These are phyloP conservation scores for Dendrocalamus latiflorus DNA, from an alignment of 202 grass and related monocot species.

Conservation along the genomic window DNA sequence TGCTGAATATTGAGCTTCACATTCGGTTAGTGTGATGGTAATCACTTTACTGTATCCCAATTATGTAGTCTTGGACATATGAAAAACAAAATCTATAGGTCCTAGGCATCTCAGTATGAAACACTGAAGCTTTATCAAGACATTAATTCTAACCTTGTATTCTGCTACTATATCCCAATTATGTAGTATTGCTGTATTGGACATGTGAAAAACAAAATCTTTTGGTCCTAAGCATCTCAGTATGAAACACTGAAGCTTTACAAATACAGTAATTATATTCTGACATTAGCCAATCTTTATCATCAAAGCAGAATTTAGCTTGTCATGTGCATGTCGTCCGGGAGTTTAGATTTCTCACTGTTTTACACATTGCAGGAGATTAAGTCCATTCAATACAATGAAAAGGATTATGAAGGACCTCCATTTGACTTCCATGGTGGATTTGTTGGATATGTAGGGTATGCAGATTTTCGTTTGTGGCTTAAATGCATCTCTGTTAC, in stretches of 20 bases:
- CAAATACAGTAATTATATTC: not conserved
- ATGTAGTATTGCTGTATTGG: not conserved
- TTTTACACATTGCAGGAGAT: constrained; percentile 56
- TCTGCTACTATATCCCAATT: not conserved
- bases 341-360: constrained; percentile 8
- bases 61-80: not conserved
- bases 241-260: not conserved
- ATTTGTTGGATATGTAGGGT: constrained; percentile 93
- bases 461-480: constrained; percentile 26
- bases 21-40: not conserved
- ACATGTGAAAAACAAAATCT: not conserved
- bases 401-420: constrained; percentile 78
- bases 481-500: not conserved
- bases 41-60: not conserved
- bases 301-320: constrained; percentile 3
- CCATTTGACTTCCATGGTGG: constrained; percentile 95
- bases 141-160: not conserved
- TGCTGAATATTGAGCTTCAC: not conserved
- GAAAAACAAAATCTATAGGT: not conserved
- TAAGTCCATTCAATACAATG: constrained; percentile 62
- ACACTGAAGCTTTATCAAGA: not conserved
- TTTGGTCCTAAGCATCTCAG: not conserved
- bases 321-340: not conserved
- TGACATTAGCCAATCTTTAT: constrained; percentile 10
- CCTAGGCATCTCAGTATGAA: not conserved